phyloP scores from a whole-genome alignment of 495 filamentous ascomycete species.

The Melanomma pulvis-pyrius region DNA sequence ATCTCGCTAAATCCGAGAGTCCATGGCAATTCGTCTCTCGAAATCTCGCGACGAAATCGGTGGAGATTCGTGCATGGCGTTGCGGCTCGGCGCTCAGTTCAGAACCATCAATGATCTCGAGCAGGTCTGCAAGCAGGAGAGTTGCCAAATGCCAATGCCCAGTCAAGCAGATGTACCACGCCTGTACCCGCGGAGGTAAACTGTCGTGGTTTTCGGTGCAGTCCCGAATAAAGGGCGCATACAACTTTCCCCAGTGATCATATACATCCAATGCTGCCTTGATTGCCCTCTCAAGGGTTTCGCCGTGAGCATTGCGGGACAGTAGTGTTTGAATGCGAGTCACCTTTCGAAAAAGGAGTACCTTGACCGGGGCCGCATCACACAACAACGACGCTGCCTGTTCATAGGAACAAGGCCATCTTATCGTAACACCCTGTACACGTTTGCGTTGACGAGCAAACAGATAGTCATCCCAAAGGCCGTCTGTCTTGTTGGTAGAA shows the following conservation, averaged over 20 bases:
- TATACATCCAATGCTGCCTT: constrained; percentile 46
- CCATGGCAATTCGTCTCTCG: constrained; percentile 44
- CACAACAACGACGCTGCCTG: constrained; percentile 46
- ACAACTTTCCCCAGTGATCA: constrained; percentile 51
- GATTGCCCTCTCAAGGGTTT: constrained; percentile 47
- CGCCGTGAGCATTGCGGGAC: constrained; percentile 36
- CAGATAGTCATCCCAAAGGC: constrained; percentile 47
- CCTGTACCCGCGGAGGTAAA: constrained; percentile 51
- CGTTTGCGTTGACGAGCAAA: constrained; percentile 35
- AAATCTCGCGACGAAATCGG: constrained; percentile 40
- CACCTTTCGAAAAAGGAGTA: constrained; percentile 53
- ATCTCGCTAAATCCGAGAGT: constrained; percentile 48
- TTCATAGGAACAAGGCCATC: constrained; percentile 54
- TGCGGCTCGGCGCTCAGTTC: constrained; percentile 36
- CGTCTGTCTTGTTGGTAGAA: background rate
- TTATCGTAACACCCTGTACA: constrained; percentile 12
- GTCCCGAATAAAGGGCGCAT: constrained; percentile 51
- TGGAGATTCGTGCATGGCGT: constrained; percentile 39
- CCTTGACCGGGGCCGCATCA: constrained; percentile 54
- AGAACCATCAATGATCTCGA: constrained; percentile 48
- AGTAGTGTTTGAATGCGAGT: constrained; percentile 51
- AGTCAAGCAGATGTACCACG: constrained; percentile 53
- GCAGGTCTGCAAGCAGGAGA: constrained; percentile 51
- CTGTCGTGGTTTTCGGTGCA: constrained; percentile 48
- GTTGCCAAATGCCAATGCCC: constrained; percentile 55